Percentiles rank a stretch among this genome's conserved stretches.
Evolutionary conservation across 1,284 basidiomycete species (phyloP).

Genomic region (Xerocomus nothofagi): DNA sequence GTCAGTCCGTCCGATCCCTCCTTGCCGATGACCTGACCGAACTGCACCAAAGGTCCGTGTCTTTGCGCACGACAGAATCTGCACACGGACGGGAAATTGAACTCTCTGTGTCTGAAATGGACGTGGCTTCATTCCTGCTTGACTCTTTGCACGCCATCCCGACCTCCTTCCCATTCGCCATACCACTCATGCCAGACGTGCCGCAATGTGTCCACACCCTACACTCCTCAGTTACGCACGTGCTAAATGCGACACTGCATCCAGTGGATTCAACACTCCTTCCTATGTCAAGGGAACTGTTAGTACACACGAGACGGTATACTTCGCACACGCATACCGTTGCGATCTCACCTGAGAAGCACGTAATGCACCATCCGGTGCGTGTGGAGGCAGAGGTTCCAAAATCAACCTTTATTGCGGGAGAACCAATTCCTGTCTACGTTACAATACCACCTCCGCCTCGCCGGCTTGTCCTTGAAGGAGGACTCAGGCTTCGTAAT

Average conservation of each 20-base stretch:
- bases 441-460: constrained; percentile 72
- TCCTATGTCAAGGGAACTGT: constrained; percentile 53
- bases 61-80: constrained; percentile 64
- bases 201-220: constrained; percentile 75
- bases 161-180: constrained; percentile 69
- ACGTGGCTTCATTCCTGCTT: constrained; percentile 46
- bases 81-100: constrained; percentile 63
- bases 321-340: constrained; percentile 60
- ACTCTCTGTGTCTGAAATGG: constrained; percentile 53
- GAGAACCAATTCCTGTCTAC: constrained; percentile 74
- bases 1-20: constrained; percentile 39
- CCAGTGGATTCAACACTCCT: constrained; percentile 44
- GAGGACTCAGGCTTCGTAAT: constrained; percentile 69
- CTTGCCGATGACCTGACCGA: constrained; percentile 11
- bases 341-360: constrained; percentile 56
- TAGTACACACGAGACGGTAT: constrained; percentile 72
- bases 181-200: constrained; percentile 70
- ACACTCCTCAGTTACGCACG: constrained; percentile 65
- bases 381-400: constrained; percentile 68
- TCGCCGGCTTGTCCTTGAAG: constrained; percentile 60
- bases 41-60: constrained; percentile 51
- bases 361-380: constrained; percentile 59
- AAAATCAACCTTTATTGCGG: constrained; percentile 62
- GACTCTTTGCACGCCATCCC: constrained; percentile 44
- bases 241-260: constrained; percentile 63